Percentiles rank a stretch among this genome's conserved stretches.
phyloP scores from a whole-genome alignment of 2,329 filamentous ascomycete species.

The Bipolaris cookei region DNA sequence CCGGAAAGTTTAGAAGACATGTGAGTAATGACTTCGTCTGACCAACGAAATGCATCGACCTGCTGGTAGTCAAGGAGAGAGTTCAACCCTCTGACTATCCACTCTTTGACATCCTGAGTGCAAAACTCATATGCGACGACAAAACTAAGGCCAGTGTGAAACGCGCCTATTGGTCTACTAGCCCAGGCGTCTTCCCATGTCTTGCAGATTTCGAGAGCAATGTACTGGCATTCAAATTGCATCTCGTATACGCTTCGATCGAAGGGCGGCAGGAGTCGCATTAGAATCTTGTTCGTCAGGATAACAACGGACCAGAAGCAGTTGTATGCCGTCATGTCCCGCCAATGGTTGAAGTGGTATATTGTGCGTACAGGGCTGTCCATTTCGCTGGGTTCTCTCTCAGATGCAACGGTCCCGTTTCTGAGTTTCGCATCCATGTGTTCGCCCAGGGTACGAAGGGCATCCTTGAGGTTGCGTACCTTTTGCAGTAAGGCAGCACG shows the following conservation, averaged over 20 bases:
- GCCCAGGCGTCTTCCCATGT: conserved; percentile 46
- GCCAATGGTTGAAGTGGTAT: conserved; percentile 42
- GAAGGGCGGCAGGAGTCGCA: conserved; percentile 35
- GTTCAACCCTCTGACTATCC: conserved; percentile 39
- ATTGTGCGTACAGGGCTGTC: conserved; percentile 28
- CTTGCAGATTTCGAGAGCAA: conserved; percentile 43
- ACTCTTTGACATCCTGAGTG: conserved; percentile 29
- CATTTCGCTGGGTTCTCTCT: conserved; percentile 27
- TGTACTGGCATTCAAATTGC: conserved; percentile 35
- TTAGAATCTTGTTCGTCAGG: conserved; percentile 38
- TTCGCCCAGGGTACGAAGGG: conserved; percentile 26
- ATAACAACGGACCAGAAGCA: conserved; percentile 44
- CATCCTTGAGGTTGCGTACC: conserved; percentile 32
- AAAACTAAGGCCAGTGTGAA: conserved; percentile 41
- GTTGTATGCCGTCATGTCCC: conserved; percentile 41
- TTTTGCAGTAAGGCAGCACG: conserved; percentile 30
- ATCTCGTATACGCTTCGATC: conserved; percentile 30
- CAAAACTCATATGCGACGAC: conserved; percentile 44
- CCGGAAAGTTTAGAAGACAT: conserved; percentile 39
- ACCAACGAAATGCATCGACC: conserved; percentile 40
- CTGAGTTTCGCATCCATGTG: conserved; percentile 31
- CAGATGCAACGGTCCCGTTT: conserved; percentile 29
- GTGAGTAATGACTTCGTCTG: conserved; percentile 30
- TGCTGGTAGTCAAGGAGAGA: conserved; percentile 35
- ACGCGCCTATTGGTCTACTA: conserved; percentile 41